A percentile compares a stretch with the other conserved stretches of the same genome.
phyloP scores from a whole-genome alignment of 1,284 basidiomycete genomes.

The Veloporphyrellus conicus region DNA sequence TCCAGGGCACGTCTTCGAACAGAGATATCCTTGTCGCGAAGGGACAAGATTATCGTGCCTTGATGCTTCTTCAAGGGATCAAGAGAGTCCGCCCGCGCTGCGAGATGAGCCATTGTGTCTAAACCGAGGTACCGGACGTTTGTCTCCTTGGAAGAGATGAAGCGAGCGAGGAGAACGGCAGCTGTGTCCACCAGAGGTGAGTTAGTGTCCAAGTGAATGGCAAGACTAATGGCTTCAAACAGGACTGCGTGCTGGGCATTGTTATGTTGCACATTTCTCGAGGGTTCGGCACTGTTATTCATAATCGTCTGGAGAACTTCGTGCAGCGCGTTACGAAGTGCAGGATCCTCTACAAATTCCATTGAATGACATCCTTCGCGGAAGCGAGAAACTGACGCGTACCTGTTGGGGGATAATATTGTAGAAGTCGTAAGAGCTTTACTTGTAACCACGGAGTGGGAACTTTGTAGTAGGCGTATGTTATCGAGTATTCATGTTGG shows the following conservation, averaged over 20 bases:
- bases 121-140: slow-evolving; percentile 97
- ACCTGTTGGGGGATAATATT: slow-evolving; percentile 95
- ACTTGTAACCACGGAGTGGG: slow-evolving; percentile 98
- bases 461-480: slow-evolving; percentile 96
- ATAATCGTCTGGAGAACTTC: slow-evolving; percentile 88
- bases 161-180: slow-evolving; percentile 88
- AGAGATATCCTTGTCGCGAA: slow-evolving; percentile 96
- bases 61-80: slow-evolving; percentile 95
- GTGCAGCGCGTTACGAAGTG: slow-evolving; percentile 73
- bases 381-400: slow-evolving; percentile 19
- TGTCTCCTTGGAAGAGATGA: slow-evolving; percentile 97
- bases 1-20: slow-evolving; percentile 93
- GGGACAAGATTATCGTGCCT: slow-evolving; percentile 88
- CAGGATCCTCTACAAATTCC: slow-evolving; percentile 66
- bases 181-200: slow-evolving; percentile 87
- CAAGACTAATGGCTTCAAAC: slow-evolving; percentile 96
- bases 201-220: slow-evolving; percentile 93
- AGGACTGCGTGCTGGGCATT: slow-evolving; percentile 98
- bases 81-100: slow-evolving; percentile 86
- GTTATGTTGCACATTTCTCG: slow-evolving; percentile 96
- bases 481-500: slow-evolving; percentile 81
- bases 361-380: slow-evolving; percentile 3
- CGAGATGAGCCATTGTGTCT: slow-evolving; percentile 97
- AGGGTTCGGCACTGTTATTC: slow-evolving; percentile 87
- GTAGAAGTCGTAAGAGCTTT: slow-evolving; percentile 87